These are phyloP conservation scores for Apiotrichum gracile DNA, from an alignment of 1,284 basidiomycete species.

Conservation along the genomic window DNA sequence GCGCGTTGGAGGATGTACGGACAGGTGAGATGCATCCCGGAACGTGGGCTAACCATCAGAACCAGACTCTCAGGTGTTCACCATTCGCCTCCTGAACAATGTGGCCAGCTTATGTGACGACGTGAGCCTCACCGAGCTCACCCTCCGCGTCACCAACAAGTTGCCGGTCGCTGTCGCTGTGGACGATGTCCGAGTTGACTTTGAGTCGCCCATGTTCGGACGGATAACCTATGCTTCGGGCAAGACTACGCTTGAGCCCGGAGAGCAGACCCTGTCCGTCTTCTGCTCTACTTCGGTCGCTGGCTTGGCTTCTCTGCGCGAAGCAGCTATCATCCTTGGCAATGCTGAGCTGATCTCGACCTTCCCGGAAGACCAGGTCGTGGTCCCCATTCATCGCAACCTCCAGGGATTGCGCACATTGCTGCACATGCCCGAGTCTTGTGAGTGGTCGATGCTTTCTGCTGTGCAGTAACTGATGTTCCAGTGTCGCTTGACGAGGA, in stretches of 20 bases:
- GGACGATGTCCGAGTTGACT: slow-evolving; percentile 25
- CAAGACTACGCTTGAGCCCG: slow-evolving; percentile 22
- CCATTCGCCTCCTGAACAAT: slow-evolving; percentile 11
- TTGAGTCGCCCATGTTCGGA: slow-evolving; percentile 27
- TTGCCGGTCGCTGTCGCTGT: slow-evolving; percentile 25
- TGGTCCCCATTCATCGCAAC: slow-evolving; percentile 20
- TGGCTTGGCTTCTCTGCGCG: slow-evolving; percentile 19
- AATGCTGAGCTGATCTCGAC: slow-evolving; percentile 14
- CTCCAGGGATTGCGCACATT: slow-evolving; percentile 17
- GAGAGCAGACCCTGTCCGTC: slow-evolving; percentile 26
- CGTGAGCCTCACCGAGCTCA: slow-evolving; percentile 23
- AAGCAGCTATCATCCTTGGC: slow-evolving; percentile 22
- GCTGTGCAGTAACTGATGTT: slow-evolving; percentile 1
- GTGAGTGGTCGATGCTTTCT: slow-evolving; percentile 14
- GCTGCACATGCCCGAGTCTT: slow-evolving; percentile 33
- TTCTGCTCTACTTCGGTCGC: slow-evolving; percentile 27
- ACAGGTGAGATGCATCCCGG: slow-evolving; percentile 12
- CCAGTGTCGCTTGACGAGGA: slow-evolving; percentile 39
- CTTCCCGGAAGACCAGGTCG: slow-evolving; percentile 11
- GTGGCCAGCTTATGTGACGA: slow-evolving; percentile 15
- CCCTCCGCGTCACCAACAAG: slow-evolving; percentile 28
- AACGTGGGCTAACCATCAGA: neutral
- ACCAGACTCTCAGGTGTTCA: slow-evolving; percentile 3
- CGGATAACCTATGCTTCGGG: slow-evolving; percentile 28
- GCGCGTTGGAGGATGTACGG: slow-evolving; percentile 8